Conservation (phyloP, 495 filamentous ascomycete species). For the Amniculicola lignicola region DNA sequence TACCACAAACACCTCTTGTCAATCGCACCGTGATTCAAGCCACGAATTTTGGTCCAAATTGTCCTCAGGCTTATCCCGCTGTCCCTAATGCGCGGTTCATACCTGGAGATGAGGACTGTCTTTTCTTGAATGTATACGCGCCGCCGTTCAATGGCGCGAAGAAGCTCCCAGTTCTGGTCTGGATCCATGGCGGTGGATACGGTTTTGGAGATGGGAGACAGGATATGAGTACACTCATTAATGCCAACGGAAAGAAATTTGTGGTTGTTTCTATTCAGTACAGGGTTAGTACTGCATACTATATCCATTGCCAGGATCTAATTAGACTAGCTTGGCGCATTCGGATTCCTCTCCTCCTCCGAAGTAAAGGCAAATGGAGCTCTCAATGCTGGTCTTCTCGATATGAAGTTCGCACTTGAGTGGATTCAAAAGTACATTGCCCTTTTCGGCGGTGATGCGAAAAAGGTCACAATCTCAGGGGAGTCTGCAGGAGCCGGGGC, state of each 20-base stretch:
- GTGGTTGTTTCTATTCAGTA: conserved; percentile 39
- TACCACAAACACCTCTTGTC: conserved; percentile 29
- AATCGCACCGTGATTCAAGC: conserved; percentile 27
- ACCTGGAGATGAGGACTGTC: conserved; percentile 35
- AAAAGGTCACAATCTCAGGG: conserved; percentile 12
- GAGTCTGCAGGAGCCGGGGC: conserved; percentile 8
- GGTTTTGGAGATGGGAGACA: conserved; percentile 30
- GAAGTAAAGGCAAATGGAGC: conserved; percentile 37
- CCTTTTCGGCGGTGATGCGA: conserved; percentile 11
- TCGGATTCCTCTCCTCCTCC: conserved; percentile 28
- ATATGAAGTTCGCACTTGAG: conserved; percentile 7
- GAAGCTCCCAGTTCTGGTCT: conserved; percentile 35
- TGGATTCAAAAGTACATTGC: conserved; percentile 20
- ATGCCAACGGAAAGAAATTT: conserved; percentile 36
- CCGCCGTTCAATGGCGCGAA: conserved; percentile 7
- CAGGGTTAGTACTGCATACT: conserved; percentile 22
- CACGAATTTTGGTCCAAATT: conserved; percentile 1
- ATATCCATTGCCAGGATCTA: background rate
- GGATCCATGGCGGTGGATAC: conserved; percentile 41
- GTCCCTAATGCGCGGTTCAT: background rate
- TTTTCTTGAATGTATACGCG: conserved; percentile 33
- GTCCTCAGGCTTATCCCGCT: conserved; percentile 1
- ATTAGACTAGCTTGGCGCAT: conserved; percentile 11
- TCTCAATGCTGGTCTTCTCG: conserved; percentile 26
- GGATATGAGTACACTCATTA: conserved; percentile 33